These are phyloP conservation scores for Candida tammaniensis DNA, from an alignment of 805 yeast species.

Conservation along the genomic window DNA sequence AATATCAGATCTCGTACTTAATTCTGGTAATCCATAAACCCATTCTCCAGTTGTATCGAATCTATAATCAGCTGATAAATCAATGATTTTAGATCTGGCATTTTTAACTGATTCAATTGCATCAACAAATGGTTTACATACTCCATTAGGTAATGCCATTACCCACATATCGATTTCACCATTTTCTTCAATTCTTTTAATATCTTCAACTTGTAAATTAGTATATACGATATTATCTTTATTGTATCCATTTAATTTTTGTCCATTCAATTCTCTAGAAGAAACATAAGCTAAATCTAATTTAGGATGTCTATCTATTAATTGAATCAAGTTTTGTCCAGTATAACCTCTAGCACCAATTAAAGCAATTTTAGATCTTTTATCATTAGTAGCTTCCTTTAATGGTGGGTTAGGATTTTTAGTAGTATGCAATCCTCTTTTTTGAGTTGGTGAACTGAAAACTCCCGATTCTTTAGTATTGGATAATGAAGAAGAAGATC, in stretches of 20 bases:
- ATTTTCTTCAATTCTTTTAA: constrained; percentile 69
- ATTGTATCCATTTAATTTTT: constrained; percentile 81
- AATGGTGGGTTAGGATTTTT: constrained; percentile 71
- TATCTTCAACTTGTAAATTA: constrained; percentile 84
- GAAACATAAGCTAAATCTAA: constrained; percentile 91
- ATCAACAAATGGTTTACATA: constrained; percentile 83
- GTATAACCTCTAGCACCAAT: constrained; percentile 99
- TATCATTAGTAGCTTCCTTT: constrained; percentile 57
- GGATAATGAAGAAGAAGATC: constrained; percentile 33
- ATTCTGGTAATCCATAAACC: constrained; percentile 95
- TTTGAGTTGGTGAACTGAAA: constrained; percentile 45
- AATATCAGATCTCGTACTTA: constrained; percentile 65
- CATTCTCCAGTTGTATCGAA: constrained; percentile 86
- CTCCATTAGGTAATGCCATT: constrained; percentile 98
- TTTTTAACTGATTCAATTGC: constrained; percentile 66
- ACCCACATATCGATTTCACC: constrained; percentile 94
- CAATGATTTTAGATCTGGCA: constrained; percentile 80
- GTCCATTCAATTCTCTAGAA: constrained; percentile 90
- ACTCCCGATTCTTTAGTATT: constrained; percentile 44
- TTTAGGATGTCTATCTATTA: constrained; percentile 84
- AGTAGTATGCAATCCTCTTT: constrained; percentile 46
- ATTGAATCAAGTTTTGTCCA: constrained; percentile 86
- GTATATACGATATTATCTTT: constrained; percentile 78
- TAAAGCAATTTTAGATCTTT: constrained; percentile 75
- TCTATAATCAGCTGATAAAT: constrained; percentile 93